phyloP scores from a whole-genome alignment of 1,139 yeast genomes.

The Trichomonascaceae sp. region DNA sequence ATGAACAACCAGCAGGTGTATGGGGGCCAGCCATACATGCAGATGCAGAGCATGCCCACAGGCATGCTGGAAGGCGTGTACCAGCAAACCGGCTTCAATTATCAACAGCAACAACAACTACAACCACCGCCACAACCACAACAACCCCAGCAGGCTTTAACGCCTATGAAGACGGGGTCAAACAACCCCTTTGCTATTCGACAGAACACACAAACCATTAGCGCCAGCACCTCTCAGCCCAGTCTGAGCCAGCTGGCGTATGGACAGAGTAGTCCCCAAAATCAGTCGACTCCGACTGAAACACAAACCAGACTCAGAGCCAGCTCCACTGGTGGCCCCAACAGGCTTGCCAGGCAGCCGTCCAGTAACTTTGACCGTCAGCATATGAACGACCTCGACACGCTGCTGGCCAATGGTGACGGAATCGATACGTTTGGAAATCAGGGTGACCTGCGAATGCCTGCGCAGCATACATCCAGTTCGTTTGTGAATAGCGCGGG shows the following conservation, averaged over 20 bases:
- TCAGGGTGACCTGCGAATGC: conserved; percentile 76
- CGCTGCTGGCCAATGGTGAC: conserved; percentile 70
- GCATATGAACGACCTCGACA: conserved; percentile 47
- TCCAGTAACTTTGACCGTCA: conserved; percentile 14
- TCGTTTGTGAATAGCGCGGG: conserved; percentile 83
- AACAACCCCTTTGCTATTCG: conserved; percentile 79
- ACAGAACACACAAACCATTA: conserved; percentile 8
- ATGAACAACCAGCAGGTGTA: conserved; percentile 12
- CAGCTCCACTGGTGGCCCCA: conserved; percentile 24
- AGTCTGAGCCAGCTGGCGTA: conserved; percentile 9
- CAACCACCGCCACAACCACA: conserved; percentile 21
- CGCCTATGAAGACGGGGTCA: conserved; percentile 65
- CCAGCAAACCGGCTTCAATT: conserved; percentile 17
- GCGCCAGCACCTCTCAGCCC: conserved; percentile 7
- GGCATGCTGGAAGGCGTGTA: conserved; percentile 13
- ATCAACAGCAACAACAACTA: conserved; percentile 26
- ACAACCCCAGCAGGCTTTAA: conserved; percentile 25
- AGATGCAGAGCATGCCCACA: conserved; percentile 8
- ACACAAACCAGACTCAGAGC: conserved; percentile 21
- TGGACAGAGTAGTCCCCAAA: conserved; percentile 21
- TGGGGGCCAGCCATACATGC: conserved; percentile 17
- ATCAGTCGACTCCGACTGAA: conserved; percentile 12
- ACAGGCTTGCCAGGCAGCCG: conserved; percentile 24
- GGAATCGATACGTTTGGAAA: conserved; percentile 96
- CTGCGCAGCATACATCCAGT: conserved; percentile 84